A percentile compares a stretch with the other conserved stretches of the same genome.
These are phyloP conservation scores for Xylariaceae sp. DNA, from an alignment of 2,329 filamentous ascomycete genomes.

Conservation along the genomic window DNA sequence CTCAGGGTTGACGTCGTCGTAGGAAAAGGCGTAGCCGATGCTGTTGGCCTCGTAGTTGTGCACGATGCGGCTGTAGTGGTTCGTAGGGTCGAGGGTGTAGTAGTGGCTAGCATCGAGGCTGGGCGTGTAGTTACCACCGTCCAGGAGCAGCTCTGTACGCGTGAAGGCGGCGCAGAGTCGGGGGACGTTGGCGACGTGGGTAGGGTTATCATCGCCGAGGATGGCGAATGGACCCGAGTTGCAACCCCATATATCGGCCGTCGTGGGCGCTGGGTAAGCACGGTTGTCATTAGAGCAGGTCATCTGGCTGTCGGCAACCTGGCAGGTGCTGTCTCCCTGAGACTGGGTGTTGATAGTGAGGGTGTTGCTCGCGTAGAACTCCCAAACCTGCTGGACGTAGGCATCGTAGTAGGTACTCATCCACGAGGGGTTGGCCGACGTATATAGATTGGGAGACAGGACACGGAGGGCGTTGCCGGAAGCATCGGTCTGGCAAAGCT, in stretches of 20 bases:
- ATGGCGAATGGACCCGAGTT: slow-evolving; percentile 47
- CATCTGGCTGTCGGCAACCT: slow-evolving; percentile 34
- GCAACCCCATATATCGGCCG: slow-evolving; percentile 50
- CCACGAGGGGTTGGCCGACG: slow-evolving; percentile 32
- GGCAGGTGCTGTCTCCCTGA: slow-evolving; percentile 40
- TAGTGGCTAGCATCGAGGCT: slow-evolving; percentile 36
- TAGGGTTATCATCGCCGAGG: slow-evolving; percentile 35
- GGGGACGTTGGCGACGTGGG: slow-evolving; percentile 44
- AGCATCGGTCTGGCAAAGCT: slow-evolving; percentile 40
- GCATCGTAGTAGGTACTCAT: slow-evolving; percentile 42
- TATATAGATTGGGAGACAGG: slow-evolving; percentile 43
- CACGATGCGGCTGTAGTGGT: slow-evolving; percentile 59
- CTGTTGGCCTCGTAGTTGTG: slow-evolving; percentile 59
- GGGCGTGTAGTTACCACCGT: slow-evolving; percentile 48
- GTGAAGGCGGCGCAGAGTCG: slow-evolving; percentile 50
- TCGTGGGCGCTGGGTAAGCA: slow-evolving; percentile 42
- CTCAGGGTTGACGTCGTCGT: slow-evolving; percentile 63
- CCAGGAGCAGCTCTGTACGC: slow-evolving; percentile 43
- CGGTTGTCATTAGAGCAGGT: slow-evolving; percentile 42
- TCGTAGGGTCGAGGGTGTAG: slow-evolving; percentile 44
- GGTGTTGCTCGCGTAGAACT: slow-evolving; percentile 35
- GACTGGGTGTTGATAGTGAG: slow-evolving; percentile 45
- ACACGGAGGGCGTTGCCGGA: slow-evolving; percentile 43
- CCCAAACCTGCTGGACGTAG: slow-evolving; percentile 48
- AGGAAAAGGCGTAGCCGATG: slow-evolving; percentile 63